phyloP scores from a whole-genome alignment of 805 yeast species.

The Cyberlindnera sargentensis region DNA sequence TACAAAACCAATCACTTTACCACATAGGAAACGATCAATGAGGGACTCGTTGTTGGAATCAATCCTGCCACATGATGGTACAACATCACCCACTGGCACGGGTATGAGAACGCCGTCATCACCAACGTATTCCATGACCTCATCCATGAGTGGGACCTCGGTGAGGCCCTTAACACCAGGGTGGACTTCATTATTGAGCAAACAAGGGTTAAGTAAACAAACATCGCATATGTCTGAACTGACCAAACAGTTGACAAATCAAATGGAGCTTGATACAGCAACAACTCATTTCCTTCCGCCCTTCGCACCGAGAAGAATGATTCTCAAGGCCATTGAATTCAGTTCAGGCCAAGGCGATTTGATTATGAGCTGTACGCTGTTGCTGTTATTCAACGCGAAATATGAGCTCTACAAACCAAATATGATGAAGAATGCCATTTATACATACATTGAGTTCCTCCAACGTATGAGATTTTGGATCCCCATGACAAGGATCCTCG shows the following conservation, averaged over 20 bases:
- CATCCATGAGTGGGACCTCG: slow-evolving; percentile 11
- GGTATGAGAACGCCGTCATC: slow-evolving; percentile 10
- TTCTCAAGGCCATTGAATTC: slow-evolving; percentile 46
- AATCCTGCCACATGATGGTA: slow-evolving; percentile 13
- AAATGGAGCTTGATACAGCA: slow-evolving; percentile 3
- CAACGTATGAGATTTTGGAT: slow-evolving; percentile 44
- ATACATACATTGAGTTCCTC: slow-evolving; percentile 47
- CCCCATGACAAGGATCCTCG: slow-evolving; percentile 50
- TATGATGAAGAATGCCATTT: slow-evolving; percentile 48
- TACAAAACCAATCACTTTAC: slow-evolving; percentile 14
- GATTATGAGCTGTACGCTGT: slow-evolving; percentile 49
- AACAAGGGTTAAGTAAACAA: slow-evolving; percentile 5
- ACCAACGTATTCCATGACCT: slow-evolving; percentile 18
- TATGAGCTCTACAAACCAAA: slow-evolving; percentile 26
- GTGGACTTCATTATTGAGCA: slow-evolving; percentile 7
- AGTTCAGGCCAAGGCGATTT: slow-evolving; percentile 59
- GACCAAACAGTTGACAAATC: slow-evolving; percentile 21
- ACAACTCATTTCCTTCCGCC: slow-evolving; percentile 30
- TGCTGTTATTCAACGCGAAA: slow-evolving; percentile 42
- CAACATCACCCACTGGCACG: slow-evolving; percentile 13
- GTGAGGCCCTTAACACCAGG: slow-evolving; percentile 13
- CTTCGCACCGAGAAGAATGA: slow-evolving; percentile 48
- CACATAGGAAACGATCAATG: slow-evolving; percentile 7
- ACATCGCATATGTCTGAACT: slow-evolving; percentile 19
- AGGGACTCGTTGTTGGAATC: slow-evolving; percentile 24